Evolutionary conservation across 805 yeast genomes (phyloP), one percentile per base, ranked within the genome.

Genomic region (Candida sithepensis): DNA sequence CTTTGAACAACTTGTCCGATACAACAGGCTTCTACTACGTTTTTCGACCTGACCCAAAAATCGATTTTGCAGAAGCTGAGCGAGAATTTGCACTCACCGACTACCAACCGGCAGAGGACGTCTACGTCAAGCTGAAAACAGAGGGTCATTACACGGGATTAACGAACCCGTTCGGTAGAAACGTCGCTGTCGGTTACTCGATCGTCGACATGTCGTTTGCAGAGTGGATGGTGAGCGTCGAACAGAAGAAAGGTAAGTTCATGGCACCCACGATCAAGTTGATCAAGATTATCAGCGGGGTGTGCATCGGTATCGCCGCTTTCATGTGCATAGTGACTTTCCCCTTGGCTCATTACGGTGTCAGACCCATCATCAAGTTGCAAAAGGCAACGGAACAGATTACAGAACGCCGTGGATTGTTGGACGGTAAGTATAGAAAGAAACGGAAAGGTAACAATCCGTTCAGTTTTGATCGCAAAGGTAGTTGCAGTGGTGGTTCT

Each of bases 301-400:
- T 87, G 1, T 88, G 87, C 21, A 70, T 90, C 34, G 95, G 87
- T 1, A 79, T 86, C 19, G 94, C 94, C 3, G 87, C 71, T 0
- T 77, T 85, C 52, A 80, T 88, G 72, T 81, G 87, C 54, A 50
- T 87, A 1, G 62, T 87, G n/a, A 88, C 96, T 1, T 78, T 89
- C 62, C 91, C 94, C 4, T 65, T 90, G 45, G 89, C 96, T 0
- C 89, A 87, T 49, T 85, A 82, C 72, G 89, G 91, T 32, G 91
- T 89, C 5, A 68, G 86, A 53, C 97, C 97, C 0, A 88, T 90
- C 48, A 77, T 88, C 39, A 76, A 82, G 48, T 71, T 90, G 39
- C 89, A 86, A 58, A 81, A 81, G 52, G 96, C 96, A 0, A 88
- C 96, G 0, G 96, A 88, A 60, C 78, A 77, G 21, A 78, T 83